Conservation (phyloP, 164 flowering plant species). For the Vitis amurensis region DNA sequence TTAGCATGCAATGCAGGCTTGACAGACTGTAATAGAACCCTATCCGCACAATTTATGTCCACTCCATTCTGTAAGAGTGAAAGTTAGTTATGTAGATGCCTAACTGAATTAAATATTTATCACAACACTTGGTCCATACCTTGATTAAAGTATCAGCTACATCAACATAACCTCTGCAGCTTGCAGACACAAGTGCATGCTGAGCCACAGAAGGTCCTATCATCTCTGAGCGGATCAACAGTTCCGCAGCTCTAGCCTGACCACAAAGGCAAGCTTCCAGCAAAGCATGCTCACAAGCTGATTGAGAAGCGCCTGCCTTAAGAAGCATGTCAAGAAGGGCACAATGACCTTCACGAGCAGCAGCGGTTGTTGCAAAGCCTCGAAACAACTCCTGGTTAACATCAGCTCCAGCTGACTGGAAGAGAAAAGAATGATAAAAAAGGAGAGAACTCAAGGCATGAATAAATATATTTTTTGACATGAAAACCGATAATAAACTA, state of each 20-base stretch:
- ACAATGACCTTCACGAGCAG: constrained; percentile 17
- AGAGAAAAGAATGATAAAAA: background rate
- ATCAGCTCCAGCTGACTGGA: constrained; percentile 16
- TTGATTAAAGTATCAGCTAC: constrained; percentile 5
- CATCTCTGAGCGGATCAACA: constrained; percentile 14
- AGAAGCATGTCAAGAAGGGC: constrained; percentile 17
- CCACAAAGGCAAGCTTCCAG: constrained; percentile 14
- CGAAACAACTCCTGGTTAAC: constrained; percentile 14
- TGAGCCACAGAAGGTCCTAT: constrained; percentile 10
- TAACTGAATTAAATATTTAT: background rate
- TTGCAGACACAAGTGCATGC: constrained; percentile 14
- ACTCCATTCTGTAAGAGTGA: constrained; percentile 12
- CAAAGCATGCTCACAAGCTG: constrained; percentile 12
- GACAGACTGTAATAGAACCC: constrained; percentile 10
- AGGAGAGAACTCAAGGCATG: background rate
- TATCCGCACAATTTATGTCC: constrained; percentile 5
- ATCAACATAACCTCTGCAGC: constrained; percentile 13
- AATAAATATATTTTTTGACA: background rate
- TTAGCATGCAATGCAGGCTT: constrained; percentile 17
- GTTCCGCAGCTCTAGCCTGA: constrained; percentile 6
- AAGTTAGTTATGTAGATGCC: background rate
- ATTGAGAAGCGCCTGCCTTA: constrained; percentile 11
- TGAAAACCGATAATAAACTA: background rate
- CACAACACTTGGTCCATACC: background rate
- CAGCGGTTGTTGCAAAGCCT: constrained; percentile 15